These are phyloP conservation scores for Dipodascus geniculatus DNA, from an alignment of 805 yeast species.

Conservation along the genomic window DNA sequence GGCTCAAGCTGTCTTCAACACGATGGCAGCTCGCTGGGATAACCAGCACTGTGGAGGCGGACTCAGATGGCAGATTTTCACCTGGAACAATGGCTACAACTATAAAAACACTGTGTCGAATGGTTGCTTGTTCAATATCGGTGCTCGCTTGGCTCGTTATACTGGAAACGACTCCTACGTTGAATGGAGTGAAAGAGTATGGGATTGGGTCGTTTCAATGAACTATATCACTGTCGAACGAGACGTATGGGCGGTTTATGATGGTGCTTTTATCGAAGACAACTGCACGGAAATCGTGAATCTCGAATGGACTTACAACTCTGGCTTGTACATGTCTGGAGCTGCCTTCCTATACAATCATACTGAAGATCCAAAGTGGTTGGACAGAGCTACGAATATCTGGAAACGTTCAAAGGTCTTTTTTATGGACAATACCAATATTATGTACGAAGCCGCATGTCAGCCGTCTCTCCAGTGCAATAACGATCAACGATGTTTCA, in stretches of 20 bases:
- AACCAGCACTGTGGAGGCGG: constrained; percentile 58
- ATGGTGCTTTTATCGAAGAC: constrained; percentile 46
- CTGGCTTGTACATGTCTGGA: constrained; percentile 58
- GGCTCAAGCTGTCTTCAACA: constrained; percentile 78
- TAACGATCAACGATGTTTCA: constrained; percentile 65
- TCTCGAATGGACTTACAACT: constrained; percentile 66
- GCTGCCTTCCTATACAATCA: constrained; percentile 55
- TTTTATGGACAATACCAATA: constrained; percentile 33
- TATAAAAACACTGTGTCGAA: constrained; percentile 84
- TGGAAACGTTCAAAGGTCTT: constrained; percentile 35
- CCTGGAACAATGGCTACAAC: constrained; percentile 80
- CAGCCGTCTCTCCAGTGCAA: constrained; percentile 46
- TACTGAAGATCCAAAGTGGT: constrained; percentile 50
- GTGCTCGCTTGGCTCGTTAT: constrained; percentile 75
- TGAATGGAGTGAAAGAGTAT: constrained; percentile 62
- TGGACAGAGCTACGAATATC: constrained; percentile 37
- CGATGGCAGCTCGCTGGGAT: constrained; percentile 79
- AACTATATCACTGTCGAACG: constrained; percentile 29
- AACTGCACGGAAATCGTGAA: constrained; percentile 39
- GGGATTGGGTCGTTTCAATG: constrained; percentile 54
- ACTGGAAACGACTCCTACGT: constrained; percentile 59
- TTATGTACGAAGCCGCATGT: constrained; percentile 66
- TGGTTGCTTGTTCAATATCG: constrained; percentile 68
- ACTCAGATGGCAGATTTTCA: constrained; percentile 82
- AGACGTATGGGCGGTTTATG: constrained; percentile 38